Base-by-base conservation (phyloP, 2,329 filamentous ascomycete genomes). In the Cryphonectria japonica region DNA sequence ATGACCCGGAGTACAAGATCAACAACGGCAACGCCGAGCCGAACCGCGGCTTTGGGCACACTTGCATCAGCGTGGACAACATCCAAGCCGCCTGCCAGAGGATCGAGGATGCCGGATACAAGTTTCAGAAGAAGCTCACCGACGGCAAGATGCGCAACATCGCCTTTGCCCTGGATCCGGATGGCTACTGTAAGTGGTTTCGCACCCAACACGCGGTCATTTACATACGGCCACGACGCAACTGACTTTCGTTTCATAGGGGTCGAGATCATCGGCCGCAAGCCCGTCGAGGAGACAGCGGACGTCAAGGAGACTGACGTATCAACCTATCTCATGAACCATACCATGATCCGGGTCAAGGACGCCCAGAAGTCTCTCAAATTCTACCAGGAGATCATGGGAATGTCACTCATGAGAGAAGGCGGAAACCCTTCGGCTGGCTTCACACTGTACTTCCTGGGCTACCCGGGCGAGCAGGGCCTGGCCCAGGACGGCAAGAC, bases 261-360 rank as follows among this genome's bases (percentile, higher is more conserved):
- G 92, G 91, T 96, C 3, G 93, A 96, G 82, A 86, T 97, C 62
- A 89, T 97, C 76, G 90, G 91, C 13, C 91, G 92, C 80, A 92
- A 92, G 77, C 83, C 81, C 77, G 60, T 94, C 6, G 91, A 94
- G 74, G 87, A 93, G 81, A 93, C 92, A 1, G 93, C 94, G 78
- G 84, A 85, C 66, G 83, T 92, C 69, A 91, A 88, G 70, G 87
- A 89, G 65, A 97, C 95, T 0, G 92, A 98, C 76, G 82, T 90
- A 0, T 80, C 81, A 26, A 93, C 89, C 43, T 98, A 98, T 81
- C 90, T 92, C 76, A 90, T 91, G 87, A 95, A 96, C 83, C 93
- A 96, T 83, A 94, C 93, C 70, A 98, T 98, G 96, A 89, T 99
- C 76, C 93, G 96, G 41, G 92, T 98, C 83, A 98, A 98, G 84